Conservation (phyloP, 2,329 filamentous ascomycete genomes). For the Pseudogymnoascus sp. region DNA sequence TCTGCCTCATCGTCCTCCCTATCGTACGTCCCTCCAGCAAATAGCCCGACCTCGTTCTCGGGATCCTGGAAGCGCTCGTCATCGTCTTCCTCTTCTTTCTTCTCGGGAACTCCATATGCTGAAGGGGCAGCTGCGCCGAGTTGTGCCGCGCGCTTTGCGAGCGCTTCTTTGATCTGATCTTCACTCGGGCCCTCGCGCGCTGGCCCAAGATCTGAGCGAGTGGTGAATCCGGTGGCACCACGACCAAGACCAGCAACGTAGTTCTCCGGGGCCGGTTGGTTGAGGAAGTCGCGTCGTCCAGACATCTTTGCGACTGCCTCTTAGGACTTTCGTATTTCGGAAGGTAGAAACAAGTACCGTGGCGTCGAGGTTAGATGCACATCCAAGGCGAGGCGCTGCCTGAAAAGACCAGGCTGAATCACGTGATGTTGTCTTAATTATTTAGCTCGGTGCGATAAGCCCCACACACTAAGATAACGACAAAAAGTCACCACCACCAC, state of each 20-base stretch:
- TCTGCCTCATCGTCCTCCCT: constrained; percentile 97
- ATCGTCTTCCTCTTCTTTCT: constrained; percentile 61
- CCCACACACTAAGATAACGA: constrained; percentile 10
- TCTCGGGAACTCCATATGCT: constrained; percentile 56
- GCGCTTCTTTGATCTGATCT: constrained; percentile 95
- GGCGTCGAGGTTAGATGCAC: background rate
- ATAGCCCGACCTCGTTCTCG: constrained; percentile 92
- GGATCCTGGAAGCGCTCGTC: constrained; percentile 88
- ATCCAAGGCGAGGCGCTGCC: background rate
- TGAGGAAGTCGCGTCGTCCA: constrained; percentile 74
- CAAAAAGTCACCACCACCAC: constrained; percentile 8
- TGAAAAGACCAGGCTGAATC: constrained; percentile 8
- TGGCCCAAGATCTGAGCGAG: constrained; percentile 89
- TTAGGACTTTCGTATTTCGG: background rate
- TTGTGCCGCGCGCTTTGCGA: constrained; percentile 85
- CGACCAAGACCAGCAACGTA: constrained; percentile 95
- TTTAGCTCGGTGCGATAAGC: background rate
- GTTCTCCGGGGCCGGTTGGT: constrained; percentile 76
- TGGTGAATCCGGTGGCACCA: constrained; percentile 97
- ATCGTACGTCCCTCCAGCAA: constrained; percentile 92
- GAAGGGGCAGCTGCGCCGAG: constrained; percentile 66
- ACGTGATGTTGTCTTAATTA: background rate
- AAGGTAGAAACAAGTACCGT: background rate
- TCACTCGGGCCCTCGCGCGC: constrained; percentile 92
- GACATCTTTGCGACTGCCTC: constrained; percentile 23